phyloP scores from a whole-genome alignment of 495 filamentous ascomycete genomes.

The Chaetomidium leptoderma region DNA sequence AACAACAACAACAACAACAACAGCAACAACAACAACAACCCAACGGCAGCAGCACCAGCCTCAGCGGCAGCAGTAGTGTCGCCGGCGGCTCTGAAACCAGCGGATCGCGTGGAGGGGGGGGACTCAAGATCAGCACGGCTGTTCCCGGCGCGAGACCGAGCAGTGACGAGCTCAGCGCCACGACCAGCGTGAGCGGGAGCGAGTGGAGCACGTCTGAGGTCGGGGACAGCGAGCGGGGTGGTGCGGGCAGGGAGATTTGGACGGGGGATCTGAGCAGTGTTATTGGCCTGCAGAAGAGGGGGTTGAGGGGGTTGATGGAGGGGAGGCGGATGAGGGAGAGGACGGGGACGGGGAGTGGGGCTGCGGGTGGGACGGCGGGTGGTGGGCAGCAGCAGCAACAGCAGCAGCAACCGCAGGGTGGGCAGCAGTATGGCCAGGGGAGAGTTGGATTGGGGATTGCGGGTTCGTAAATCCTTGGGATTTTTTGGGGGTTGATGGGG shows the following conservation, averaged over 20 bases:
- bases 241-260: conserved; percentile 61
- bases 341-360: conserved; percentile 26
- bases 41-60: conserved; percentile 15
- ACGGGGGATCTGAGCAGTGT: conserved; percentile 80
- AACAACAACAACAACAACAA: conserved; percentile 7
- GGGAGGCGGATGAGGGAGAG: conserved; percentile 79
- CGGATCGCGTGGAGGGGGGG: conserved; percentile 18
- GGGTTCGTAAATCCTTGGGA: conserved; percentile 21
- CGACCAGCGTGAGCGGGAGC: conserved; percentile 44
- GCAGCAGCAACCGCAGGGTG: conserved; percentile 1
- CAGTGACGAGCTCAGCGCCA: conserved; percentile 48
- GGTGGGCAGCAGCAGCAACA: conserved; percentile 13
- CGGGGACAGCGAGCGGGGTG: conserved; percentile 41
- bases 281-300: conserved; percentile 94
- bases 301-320: conserved; percentile 90
- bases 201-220: conserved; percentile 46
- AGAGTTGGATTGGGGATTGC: conserved; percentile 27
- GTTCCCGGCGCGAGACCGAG: conserved; percentile 33
- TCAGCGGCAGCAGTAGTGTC: conserved; percentile 1
- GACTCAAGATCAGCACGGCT: conserved; percentile 40
- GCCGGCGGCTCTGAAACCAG: background rate
- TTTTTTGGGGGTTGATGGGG: too few relatives aligned
- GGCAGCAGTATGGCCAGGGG: conserved; percentile 10
- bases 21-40: conserved; percentile 15
- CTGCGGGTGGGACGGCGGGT: conserved; percentile 3